Evolutionary conservation across 805 yeast species (phyloP).

Genomic region (Sugiyamaella qingdaonensis): DNA sequence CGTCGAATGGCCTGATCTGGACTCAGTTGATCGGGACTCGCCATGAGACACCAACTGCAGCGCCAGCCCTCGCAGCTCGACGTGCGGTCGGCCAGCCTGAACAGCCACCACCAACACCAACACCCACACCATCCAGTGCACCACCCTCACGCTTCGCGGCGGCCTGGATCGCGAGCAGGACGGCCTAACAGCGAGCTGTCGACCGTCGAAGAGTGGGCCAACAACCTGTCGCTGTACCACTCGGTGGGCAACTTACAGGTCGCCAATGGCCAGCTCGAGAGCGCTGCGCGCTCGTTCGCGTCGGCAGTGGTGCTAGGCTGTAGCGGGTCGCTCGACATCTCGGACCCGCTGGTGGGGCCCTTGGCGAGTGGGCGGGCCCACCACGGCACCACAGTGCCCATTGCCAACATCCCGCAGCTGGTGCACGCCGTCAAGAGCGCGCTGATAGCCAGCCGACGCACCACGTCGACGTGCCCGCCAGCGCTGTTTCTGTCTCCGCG

Average conservation of each 20-base stretch:
- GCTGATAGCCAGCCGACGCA: background rate
- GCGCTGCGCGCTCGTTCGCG: slow-evolving; percentile 26
- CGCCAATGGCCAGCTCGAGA: slow-evolving; percentile 12
- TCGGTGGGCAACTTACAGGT: slow-evolving; percentile 27
- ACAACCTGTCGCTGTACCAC: slow-evolving; percentile 23
- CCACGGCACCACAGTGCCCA: no score
- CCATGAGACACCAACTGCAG: background rate
- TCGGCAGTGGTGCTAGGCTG: slow-evolving; percentile 13
- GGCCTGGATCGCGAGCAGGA: background rate
- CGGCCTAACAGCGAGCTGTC: background rate
- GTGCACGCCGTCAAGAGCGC: background rate
- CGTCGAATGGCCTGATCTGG: no score
- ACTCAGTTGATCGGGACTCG: no score
- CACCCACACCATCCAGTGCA: no score
- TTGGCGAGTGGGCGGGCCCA: background rate
- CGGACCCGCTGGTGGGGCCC: slow-evolving; percentile 13
- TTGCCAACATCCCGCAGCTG: background rate
- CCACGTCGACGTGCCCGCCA: slow-evolving; percentile 5
- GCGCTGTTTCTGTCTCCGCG: slow-evolving; percentile 4
- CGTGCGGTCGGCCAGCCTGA: background rate
- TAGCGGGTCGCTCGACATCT: slow-evolving; percentile 1
- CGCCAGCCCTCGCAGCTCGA: slow-evolving; percentile 1
- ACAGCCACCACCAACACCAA: background rate
- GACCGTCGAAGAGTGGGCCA: slow-evolving; percentile 15
- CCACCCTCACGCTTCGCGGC: background rate